A percentile compares a stretch with the other conserved stretches of the same genome.
Evolutionary conservation across 2,329 filamentous ascomycete species (phyloP).

Genomic region (Venturiaceae sp.): DNA sequence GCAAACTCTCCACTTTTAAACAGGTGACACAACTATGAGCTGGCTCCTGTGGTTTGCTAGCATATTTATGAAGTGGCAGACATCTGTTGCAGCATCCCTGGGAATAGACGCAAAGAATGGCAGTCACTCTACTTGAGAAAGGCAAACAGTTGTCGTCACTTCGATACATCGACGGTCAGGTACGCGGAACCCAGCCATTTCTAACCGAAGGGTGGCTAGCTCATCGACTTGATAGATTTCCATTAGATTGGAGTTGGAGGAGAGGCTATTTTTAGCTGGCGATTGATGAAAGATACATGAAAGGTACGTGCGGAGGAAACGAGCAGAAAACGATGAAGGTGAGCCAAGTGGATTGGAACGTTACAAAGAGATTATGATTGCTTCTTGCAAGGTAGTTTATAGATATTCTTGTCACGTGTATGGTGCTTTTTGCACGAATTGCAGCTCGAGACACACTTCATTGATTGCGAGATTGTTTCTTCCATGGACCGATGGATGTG

Average conservation of each 20-base stretch:
- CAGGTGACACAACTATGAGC: neutral
- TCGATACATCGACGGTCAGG: neutral
- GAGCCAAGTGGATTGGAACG: neutral
- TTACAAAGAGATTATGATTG: neutral
- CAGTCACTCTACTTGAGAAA: neutral
- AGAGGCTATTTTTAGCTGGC: neutral
- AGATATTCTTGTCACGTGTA: too few species aligned
- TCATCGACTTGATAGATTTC: neutral
- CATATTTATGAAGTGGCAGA: neutral
- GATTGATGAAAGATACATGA: neutral
- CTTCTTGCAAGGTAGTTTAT: too few species aligned
- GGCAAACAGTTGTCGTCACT: neutral
- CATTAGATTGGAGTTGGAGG: neutral
- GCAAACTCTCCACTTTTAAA: neutral
- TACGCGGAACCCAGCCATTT: neutral
- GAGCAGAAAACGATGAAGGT: neutral
- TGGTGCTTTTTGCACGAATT: too few species aligned
- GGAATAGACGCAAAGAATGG: neutral
- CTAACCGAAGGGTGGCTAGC: too few species aligned
- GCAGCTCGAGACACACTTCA: too few species aligned
- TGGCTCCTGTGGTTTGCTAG: neutral
- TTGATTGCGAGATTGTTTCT: too few species aligned
- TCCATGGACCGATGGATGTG: too few species aligned
- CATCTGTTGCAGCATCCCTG: neutral
- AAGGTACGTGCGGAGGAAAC: neutral